Evolutionary conservation across 768 basidiomycete genomes (phyloP).

Genomic region (Dendrothele bispora): DNA sequence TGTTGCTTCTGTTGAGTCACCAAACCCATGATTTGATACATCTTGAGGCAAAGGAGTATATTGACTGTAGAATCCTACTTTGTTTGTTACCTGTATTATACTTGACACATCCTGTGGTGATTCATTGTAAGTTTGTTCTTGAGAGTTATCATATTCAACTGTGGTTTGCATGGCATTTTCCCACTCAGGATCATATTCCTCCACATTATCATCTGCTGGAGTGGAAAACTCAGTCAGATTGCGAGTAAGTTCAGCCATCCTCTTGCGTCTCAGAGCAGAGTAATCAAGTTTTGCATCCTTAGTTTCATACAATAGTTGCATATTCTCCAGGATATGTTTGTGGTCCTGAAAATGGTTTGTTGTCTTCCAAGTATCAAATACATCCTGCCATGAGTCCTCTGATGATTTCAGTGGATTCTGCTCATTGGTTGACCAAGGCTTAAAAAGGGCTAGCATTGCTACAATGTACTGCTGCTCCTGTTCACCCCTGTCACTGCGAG

Average conservation of each 20-base stretch:
- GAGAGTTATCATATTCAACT: not conserved
- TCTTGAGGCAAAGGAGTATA: no score
- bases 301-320: not conserved
- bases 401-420: not conserved
- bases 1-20: no score
- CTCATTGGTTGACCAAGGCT: not conserved
- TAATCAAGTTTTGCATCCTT: not conserved
- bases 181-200: not conserved
- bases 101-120: no score
- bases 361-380: no score
- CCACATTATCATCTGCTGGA: not conserved
- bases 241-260: not conserved
- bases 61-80: no score
- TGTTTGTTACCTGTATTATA: no score
- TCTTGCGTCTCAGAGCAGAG: not conserved
- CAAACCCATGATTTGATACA: no score
- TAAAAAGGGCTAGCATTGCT: not conserved
- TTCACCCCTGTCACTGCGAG: not conserved
- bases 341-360: not conserved
- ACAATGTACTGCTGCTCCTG: not conserved
- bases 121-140: not conserved
- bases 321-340: not conserved
- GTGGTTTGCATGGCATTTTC: constrained; percentile 1
- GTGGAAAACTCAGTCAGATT: not conserved
- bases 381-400: no score